These are phyloP conservation scores for Fusarium incarnatum DNA, from an alignment of 2,329 filamentous ascomycete genomes.

Conservation along the genomic window DNA sequence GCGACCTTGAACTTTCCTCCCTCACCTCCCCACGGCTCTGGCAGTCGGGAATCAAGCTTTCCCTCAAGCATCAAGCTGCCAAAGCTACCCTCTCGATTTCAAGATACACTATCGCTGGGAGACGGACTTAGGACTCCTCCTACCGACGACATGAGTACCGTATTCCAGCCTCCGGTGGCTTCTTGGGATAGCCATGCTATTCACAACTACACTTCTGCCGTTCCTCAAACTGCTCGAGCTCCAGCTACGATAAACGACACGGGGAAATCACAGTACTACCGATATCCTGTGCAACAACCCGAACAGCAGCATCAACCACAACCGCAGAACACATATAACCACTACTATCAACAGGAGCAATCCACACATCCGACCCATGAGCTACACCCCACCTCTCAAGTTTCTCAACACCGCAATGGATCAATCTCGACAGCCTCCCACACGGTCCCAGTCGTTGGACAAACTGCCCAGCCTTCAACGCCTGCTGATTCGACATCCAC, in stretches of 20 bases:
- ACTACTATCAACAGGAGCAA: constrained; percentile 31
- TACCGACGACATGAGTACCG: constrained; percentile 64
- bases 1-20: constrained; percentile 41
- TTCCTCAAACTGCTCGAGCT: constrained; percentile 51
- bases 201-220: constrained; percentile 53
- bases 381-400: constrained; percentile 23
- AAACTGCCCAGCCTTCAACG: constrained; percentile 54
- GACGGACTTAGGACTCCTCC: constrained; percentile 64
- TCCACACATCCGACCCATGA: constrained; percentile 21
- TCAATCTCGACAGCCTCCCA: constrained; percentile 36
- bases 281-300: constrained; percentile 46
- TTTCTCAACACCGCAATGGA: constrained; percentile 32
- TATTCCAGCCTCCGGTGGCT: constrained; percentile 62
- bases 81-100: constrained; percentile 40
- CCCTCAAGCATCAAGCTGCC: constrained; percentile 36
- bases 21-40: constrained; percentile 38
- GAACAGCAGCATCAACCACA: constrained; percentile 28
- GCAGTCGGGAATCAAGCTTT: constrained; percentile 34
- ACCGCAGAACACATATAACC: constrained; percentile 22
- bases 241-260: constrained; percentile 52
- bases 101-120: constrained; percentile 37
- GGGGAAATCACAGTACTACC: constrained; percentile 49
- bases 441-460: constrained; percentile 37
- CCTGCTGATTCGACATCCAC: constrained; percentile 49
- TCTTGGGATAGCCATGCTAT: constrained; percentile 61